Evolutionary conservation across 2,329 filamentous ascomycete species (phyloP).

Genomic region (Rosellinia necatrix): DNA sequence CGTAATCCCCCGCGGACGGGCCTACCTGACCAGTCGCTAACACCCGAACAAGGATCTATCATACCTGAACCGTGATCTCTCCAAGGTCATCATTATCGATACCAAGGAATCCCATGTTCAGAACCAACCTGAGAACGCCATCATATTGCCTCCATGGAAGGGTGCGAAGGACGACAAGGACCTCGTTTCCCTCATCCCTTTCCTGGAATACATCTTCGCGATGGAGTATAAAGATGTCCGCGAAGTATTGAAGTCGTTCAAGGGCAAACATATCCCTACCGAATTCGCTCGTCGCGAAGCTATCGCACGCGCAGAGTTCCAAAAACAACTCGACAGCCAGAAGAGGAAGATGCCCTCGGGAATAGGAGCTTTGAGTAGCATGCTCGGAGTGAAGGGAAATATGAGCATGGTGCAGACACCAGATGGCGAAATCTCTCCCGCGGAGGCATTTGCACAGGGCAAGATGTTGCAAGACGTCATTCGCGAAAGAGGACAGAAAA

Average conservation of each 20-base stretch:
- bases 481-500: constrained; percentile 85
- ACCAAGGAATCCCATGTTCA: constrained; percentile 81
- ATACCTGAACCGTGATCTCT: constrained; percentile 93
- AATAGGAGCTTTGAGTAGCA: constrained; percentile 69
- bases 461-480: constrained; percentile 98
- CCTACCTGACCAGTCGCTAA: neutral
- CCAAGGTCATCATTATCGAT: constrained; percentile 93
- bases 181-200: constrained; percentile 87
- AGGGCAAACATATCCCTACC: constrained; percentile 84
- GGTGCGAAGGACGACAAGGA: constrained; percentile 83
- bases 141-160: constrained; percentile 87
- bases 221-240: constrained; percentile 91
- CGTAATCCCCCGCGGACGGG: neutral
- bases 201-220: constrained; percentile 95
- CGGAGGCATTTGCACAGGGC: constrained; percentile 82
- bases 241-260: constrained; percentile 82
- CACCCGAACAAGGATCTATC: constrained; percentile 76
- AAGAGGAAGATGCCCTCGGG: constrained; percentile 63
- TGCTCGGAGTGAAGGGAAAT: constrained; percentile 77
- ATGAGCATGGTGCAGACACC: constrained; percentile 64
- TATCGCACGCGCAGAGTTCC: constrained; percentile 81
- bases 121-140: constrained; percentile 94
- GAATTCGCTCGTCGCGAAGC: constrained; percentile 92
- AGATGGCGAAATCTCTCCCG: constrained; percentile 71
- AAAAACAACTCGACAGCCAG: constrained; percentile 74